Base-by-base conservation (phyloP, 495 filamentous ascomycete species). In the Hypoxylon fuscum region DNA sequence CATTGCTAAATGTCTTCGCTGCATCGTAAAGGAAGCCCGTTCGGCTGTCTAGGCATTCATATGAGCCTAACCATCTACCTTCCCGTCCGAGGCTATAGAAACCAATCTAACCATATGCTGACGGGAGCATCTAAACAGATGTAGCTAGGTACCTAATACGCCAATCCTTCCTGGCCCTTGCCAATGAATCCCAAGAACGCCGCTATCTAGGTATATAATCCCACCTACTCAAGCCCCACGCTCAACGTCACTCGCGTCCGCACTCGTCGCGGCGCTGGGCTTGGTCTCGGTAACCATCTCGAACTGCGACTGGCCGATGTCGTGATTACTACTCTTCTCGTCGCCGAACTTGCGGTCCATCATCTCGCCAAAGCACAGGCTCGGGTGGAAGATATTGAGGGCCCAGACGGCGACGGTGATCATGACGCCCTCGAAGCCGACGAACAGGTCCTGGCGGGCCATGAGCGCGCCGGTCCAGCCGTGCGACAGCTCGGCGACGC, bases 361-460 rank as follows among this genome's bases (percentile, higher is more conserved):
- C 25, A 55, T 2, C 44, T 72, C 68, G 41, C 64, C 56, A 58
- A 82, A 76, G 42, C 72, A 77, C 76, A 82, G 79, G 73, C 77
- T 83, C 0, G 87, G 87, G 61, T 89, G 87, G 54, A 86, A 79
- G 31, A 80, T 67, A 14, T 86, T 89, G 55, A 91, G 59, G 17
- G 73, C 74, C 22, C 85, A 57, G 5, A 81, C 79, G 0, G 88
- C 85, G 41, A 87, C 63, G 11, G 79, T 72, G 65, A 92, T 84
- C 86, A 91, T 87, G n/a, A 83, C 73, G 18, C 88, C 85, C 75
- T 92, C 89, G 17, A 92, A 79, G 21, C 89, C 76, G 76, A 92
- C 85, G 68, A 90, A 88, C 7, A 84, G 63, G 9, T 80, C 74
- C 73, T 92, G 78, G 37, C 89, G 72, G 44, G 77, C 81, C 42